These are phyloP conservation scores for Amphirosellinia nigrospora DNA, from an alignment of 495 filamentous ascomycete genomes.

Conservation along the genomic window DNA sequence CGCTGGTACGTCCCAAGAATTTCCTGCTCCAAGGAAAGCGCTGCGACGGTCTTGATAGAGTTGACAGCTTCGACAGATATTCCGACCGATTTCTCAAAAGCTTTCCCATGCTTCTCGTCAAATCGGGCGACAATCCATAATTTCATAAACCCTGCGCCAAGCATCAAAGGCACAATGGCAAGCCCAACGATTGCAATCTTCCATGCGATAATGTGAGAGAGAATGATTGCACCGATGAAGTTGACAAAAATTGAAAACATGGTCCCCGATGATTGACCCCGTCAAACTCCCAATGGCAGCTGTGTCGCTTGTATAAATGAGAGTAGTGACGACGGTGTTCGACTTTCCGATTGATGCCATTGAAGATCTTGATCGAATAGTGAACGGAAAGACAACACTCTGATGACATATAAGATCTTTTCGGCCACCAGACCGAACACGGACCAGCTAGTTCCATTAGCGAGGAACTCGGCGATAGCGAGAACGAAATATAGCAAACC, in stretches of 20 bases:
- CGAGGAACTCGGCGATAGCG: conserved; percentile 52
- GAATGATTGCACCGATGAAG: conserved; percentile 53
- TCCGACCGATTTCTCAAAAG: conserved; percentile 56
- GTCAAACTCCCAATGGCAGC: conserved; percentile 51
- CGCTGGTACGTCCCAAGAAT: conserved; percentile 53
- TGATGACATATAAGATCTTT: conserved; percentile 49
- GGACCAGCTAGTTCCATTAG: conserved; percentile 52
- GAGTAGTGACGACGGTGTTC: conserved; percentile 57
- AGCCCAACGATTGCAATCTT: conserved; percentile 65
- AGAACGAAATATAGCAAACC: conserved; percentile 62
- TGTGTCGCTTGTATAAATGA: conserved; percentile 60
- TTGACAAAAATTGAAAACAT: conserved; percentile 54
- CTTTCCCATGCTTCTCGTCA: conserved; percentile 64
- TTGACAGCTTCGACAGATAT: conserved; percentile 59
- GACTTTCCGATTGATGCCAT: conserved; percentile 55
- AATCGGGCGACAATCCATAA: conserved; percentile 60
- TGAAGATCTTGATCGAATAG: conserved; percentile 55
- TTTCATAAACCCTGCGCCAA: conserved; percentile 62
- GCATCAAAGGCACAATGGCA: conserved; percentile 58
- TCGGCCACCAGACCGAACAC: conserved; percentile 58
- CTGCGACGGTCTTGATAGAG: conserved; percentile 61
- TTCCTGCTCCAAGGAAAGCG: conserved; percentile 55
- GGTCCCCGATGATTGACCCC: conserved; percentile 53
- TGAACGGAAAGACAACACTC: conserved; percentile 53
- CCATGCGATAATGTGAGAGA: conserved; percentile 67